Evolutionary conservation across 2,329 filamentous ascomycete species (phyloP), one percentile per base, ranked within the genome.

Genomic region (Fusarium sp.): DNA sequence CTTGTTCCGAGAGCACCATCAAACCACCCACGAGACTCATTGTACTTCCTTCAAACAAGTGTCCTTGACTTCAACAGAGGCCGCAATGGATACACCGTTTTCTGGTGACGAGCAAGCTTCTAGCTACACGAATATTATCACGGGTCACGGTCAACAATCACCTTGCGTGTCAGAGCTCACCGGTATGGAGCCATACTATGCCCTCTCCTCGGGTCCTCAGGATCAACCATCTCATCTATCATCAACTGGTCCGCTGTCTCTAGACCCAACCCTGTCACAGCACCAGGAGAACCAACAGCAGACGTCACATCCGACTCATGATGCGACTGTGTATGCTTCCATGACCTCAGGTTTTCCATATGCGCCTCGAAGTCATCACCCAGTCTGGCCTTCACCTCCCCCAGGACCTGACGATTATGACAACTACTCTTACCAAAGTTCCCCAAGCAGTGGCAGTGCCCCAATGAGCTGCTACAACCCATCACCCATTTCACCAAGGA

Each of bases 341-440:
- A 67, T 76, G 69, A 63, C 62, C 54, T 73, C 76, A 62, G 68
- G 75, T 48, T 75, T 78, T 63, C 75, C 78, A 26, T 73, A 75
- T 54, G 63, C 59, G 24, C 67, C 65, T 53, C 76, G 69, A 66
- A 69, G 63, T 56, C 69, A 78, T 58, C 68, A 78, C 44, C 77
- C 74, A 48, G 65, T 70, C 55, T 83, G 82, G 79, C 79, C 80
- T 41, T 85, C 82, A 32, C 83, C 84, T 36, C 83, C 82, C 17
- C 78, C 79, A 14, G 78, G 79, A 18, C 78, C 79, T 42, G 81
- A 84, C 39, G 84, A 84, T 30, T 78, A 81, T 54, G 83, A 85
- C 26, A 79, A 79, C 65, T 81, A 81, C 60, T 80, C 80, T 48
- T 82, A 81, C 72, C 77, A 80, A 57, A 79, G 77, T 36, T 82